Conservation (phyloP, 306 rosid genomes). For the Aeschynomene evenia region DNA sequence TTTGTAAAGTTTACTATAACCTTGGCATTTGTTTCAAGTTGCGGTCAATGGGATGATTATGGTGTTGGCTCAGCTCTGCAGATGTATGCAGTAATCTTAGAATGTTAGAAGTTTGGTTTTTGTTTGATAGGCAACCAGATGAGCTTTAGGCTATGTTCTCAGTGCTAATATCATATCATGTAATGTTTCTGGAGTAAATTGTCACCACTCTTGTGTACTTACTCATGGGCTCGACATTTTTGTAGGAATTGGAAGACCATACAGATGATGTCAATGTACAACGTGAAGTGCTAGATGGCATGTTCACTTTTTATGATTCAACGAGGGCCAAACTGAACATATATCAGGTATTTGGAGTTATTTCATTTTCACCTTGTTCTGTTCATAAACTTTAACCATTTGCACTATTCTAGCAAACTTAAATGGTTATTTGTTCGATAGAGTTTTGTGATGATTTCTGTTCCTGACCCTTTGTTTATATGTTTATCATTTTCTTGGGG, state of each 20-base stretch:
- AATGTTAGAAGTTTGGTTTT: conserved; percentile 1
- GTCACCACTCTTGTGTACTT: conserved; percentile 22
- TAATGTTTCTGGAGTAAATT: conserved; percentile 15
- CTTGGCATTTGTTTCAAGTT: conserved; percentile 6
- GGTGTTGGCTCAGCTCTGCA: conserved; percentile 1
- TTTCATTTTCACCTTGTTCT: neutral
- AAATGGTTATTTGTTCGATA: conserved; percentile 7
- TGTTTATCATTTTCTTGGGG: conserved; percentile 8
- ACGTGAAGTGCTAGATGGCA: conserved; percentile 81
- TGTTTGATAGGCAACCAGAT: conserved; percentile 10
- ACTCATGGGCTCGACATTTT: conserved; percentile 16
- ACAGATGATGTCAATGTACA: conserved; percentile 78
- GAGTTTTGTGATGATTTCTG: neutral
- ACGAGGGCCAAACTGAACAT: conserved; percentile 59
- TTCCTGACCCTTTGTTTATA: neutral
- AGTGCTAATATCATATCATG: conserved; percentile 5
- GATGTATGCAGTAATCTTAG: neutral
- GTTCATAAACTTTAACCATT: neutral
- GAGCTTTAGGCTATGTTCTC: neutral
- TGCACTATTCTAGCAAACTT: conserved; percentile 1
- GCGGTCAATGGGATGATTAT: neutral
- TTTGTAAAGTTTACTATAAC: neutral
- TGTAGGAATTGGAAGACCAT: conserved; percentile 86
- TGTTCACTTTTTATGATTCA: conserved; percentile 86
- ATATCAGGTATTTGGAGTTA: conserved; percentile 71